Base-by-base conservation (phyloP, 169 alveolate species). In the Plasmodium sp. region DNA sequence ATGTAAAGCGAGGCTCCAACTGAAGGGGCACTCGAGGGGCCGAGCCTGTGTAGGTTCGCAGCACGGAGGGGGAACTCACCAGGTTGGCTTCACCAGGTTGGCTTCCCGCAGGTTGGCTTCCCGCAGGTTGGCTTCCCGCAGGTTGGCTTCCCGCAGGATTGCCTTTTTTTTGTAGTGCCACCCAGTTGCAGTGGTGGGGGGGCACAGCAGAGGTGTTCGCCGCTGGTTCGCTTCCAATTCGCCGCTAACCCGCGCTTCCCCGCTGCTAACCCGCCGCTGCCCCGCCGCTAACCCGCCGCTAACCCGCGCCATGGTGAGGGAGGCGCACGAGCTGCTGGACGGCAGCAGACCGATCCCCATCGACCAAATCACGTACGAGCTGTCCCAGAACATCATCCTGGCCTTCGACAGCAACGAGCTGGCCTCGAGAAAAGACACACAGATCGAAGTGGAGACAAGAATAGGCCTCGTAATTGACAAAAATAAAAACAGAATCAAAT, bases 341-440 rank as follows among this genome's bases (percentile, higher is more conserved):
- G 94, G 94, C 10, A 90, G 94, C 43, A 80, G 94, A 81, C 94
- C 94, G 10, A 90, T 90, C 73, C 94, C 94, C 27, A 90, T 90
- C 9, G 94, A 90, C 31, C 80, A 80, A 18, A 90, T 90, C n/a
- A 79, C 94, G 12, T 90, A 90, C 34, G 94, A 90, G 39, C 82
- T 90, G 6, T 79, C 94, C 51, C 94, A 90, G 27, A 90, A 90
- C 33, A 90, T 90, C 18, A 90, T 90, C 22, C 54, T 90, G 36
- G 94, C 94, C 0, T 90, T 90, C 48, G 94, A 90, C 58, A 90
- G 54, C 83, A 41, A 90, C 82, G 94, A 90, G 33, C 33, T 90
- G 27, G 74, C 16, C 34, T 18, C 48, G 0, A 90, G 51, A 22
- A 80, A 90, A 58, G 90, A 58, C 82, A 33, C 48, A 12, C 82